These are phyloP conservation scores for Nakaseomyces bracarensis DNA, from an alignment of 1,139 yeast species.

Conservation along the genomic window DNA sequence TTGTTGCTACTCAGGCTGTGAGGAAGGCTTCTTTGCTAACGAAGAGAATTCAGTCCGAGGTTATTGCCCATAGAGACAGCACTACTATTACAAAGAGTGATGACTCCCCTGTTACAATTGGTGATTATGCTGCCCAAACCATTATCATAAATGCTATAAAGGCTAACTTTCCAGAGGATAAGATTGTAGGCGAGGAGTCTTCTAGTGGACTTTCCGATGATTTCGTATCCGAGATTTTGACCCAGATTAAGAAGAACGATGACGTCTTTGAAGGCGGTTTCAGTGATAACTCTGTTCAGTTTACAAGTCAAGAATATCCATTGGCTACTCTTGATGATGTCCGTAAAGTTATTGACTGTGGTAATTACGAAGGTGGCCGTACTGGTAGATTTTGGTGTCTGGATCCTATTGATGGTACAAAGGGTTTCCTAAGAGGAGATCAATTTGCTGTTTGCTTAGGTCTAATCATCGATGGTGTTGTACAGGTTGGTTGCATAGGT, in stretches of 20 bases:
- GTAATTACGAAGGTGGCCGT: conserved; percentile 68
- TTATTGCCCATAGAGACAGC: conserved; percentile 47
- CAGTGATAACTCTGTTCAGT: conserved; percentile 28
- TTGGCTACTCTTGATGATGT: conserved; percentile 40
- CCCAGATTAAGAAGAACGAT: conserved; percentile 42
- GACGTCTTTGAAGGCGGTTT: conserved; percentile 13
- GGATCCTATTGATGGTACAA: conserved; percentile 98
- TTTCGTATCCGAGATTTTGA: conserved; percentile 43
- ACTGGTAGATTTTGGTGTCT: conserved; percentile 89
- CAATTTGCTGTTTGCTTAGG: conserved; percentile 96
- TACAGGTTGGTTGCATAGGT: conserved; percentile 86
- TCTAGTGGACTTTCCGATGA: conserved; percentile 51
- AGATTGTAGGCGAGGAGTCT: conserved; percentile 91
- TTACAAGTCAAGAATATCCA: conserved; percentile 34
- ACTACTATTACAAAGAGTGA: conserved; percentile 75
- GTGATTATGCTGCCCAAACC: conserved; percentile 96
- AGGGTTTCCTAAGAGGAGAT: conserved; percentile 90
- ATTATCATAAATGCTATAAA: conserved; percentile 77
- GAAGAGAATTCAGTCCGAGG: conserved; percentile 58
- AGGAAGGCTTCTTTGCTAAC: conserved; percentile 78
- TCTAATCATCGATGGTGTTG: conserved; percentile 74
- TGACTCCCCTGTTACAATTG: conserved; percentile 91
- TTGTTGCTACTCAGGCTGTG: conserved; percentile 81
- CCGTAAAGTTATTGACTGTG: conserved; percentile 63
- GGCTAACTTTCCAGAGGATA: conserved; percentile 72